Evolutionary conservation across 441 rosid species (phyloP), one percentile per base, ranked within the genome.

Genomic region (Jatropha podagrica): DNA sequence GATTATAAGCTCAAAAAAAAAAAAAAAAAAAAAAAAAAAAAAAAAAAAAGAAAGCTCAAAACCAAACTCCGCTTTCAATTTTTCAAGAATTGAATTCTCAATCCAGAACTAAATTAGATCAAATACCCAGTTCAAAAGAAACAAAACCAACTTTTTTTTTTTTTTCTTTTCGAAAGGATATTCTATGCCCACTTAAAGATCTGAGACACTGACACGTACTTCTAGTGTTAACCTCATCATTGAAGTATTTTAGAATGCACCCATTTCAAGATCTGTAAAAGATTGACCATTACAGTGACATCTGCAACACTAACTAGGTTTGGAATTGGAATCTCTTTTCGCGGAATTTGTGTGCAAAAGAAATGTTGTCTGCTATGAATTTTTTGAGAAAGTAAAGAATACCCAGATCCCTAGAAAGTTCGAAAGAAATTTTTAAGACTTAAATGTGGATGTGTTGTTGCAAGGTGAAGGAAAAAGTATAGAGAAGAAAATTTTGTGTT

Each of bases 351-450:
- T n/a, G 38, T 37, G 65, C 38, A 52, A 51, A 68, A 64, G 58
- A n/a, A 68, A 59, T 17, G n/a, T 4, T 17, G n/a, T 4, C 59
- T 46, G 40, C 13, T 59, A 42, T 71, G 74, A 59, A 78, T 52
- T 60, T 70, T 76, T 78, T n/a, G 74, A 63, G 76, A 74, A 63
- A 71, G 63, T 44, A 64, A 65, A 77, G 66, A 13, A 67, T 46
- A 77, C 70, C 65, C 88, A 70, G 78, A 86, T 83, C 85, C 85
- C 81, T 15, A 76, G n/a, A 80, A 81, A 76, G 72, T 42, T 72
- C 3, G 38, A 27, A 46, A 61, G 60, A 69, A 62, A 51, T 48
- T 71, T 51, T 9, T 38, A 41, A 3, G 42, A 41, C 52, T 42
- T 55, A 32, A 11, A 7, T 26, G 68, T 12, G 26, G 48, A 51